Conservation (phyloP, 176 grass and related monocot species). For the Hordeum vulgare region MorexV3_pseudomolecules_assembly NC_058522.1:563156137-563156636, state of each 20-base stretch:
- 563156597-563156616: neutral
- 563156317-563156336: constrained; percentile 18
- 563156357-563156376: neutral
- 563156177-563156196: neutral
- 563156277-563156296: neutral
- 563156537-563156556: neutral
- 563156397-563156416: neutral
- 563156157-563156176: neutral
- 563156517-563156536: neutral
- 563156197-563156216: too few species aligned
- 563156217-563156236: too few species aligned
- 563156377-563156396: constrained; percentile 3
- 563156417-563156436: constrained; percentile 22
- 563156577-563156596: neutral
- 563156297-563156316: neutral
- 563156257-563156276: neutral
- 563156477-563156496: constrained; percentile 2
- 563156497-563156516: neutral
- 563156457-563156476: neutral
- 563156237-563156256: neutral
- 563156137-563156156: neutral
- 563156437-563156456: constrained; percentile 3
- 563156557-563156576: neutral
- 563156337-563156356: neutral
- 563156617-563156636: neutral